Evolutionary conservation across 164 flowering plant genomes (phyloP).

Genomic region (Platanus orientalis): DNA sequence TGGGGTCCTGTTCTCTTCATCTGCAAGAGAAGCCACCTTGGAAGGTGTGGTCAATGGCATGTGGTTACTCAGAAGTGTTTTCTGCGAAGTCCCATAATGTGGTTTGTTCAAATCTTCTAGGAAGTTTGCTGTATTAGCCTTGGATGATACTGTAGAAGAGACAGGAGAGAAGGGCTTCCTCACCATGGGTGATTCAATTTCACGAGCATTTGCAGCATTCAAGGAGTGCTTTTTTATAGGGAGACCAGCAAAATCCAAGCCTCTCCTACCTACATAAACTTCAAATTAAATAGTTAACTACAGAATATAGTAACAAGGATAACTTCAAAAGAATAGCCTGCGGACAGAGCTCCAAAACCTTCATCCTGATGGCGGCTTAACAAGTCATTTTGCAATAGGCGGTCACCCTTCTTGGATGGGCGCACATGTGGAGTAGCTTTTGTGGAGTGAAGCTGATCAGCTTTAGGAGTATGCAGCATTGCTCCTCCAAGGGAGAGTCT

Average conservation of each 20-base stretch:
- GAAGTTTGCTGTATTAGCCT: slow-evolving; percentile 33
- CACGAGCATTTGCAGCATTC: slow-evolving; percentile 32
- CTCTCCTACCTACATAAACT: slow-evolving; percentile 47
- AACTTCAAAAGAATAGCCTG: slow-evolving; percentile 30
- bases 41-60: slow-evolving; percentile 34
- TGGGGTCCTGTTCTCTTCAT: slow-evolving; percentile 52
- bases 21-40: slow-evolving; percentile 21
- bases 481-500: slow-evolving; percentile 70
- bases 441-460: slow-evolving; percentile 24
- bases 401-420: slow-evolving; percentile 39
- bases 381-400: slow-evolving; percentile 6
- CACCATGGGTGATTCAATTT: slow-evolving; percentile 41
- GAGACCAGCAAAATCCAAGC: slow-evolving; percentile 56
- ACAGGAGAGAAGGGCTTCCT: slow-evolving; percentile 86
- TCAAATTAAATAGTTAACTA: background rate
- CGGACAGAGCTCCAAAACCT: slow-evolving; percentile 32
- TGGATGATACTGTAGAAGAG: slow-evolving; percentile 46
- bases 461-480: slow-evolving; percentile 51
- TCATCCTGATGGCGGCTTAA: slow-evolving; percentile 29
- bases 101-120: slow-evolving; percentile 35
- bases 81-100: slow-evolving; percentile 29
- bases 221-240: slow-evolving; percentile 44
- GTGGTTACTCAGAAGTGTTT: slow-evolving; percentile 24
- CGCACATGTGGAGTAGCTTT: slow-evolving; percentile 35
- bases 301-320: background rate